Percentiles rank a stretch among this genome's conserved stretches.
These are phyloP conservation scores for Gillenia trifoliata DNA, from an alignment of 306 rosid species.

Conservation along the genomic window DNA sequence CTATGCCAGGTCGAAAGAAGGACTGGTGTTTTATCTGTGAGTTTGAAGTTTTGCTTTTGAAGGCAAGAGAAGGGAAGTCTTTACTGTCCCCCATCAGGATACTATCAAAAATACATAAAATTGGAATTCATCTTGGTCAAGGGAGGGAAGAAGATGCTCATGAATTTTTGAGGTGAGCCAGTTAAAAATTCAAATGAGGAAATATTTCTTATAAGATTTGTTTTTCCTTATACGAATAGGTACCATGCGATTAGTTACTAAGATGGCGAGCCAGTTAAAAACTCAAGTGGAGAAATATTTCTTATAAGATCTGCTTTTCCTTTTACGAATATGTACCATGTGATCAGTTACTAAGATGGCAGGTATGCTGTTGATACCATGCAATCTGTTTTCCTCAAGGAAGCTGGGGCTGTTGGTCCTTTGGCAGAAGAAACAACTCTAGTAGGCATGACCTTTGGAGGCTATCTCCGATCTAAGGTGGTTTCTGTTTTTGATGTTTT, in stretches of 20 bases:
- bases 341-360: constrained; percentile 38
- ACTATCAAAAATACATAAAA: constrained; percentile 69
- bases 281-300: constrained; percentile 11
- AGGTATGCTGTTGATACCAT: constrained; percentile 80
- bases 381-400: constrained; percentile 75
- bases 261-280: constrained; percentile 41
- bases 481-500: constrained; percentile 11
- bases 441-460: constrained; percentile 70
- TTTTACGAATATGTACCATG: not conserved
- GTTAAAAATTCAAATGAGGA: constrained; percentile 19
- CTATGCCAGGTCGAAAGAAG: constrained; percentile 58
- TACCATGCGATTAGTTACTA: too few relatives aligned
- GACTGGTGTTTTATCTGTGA: constrained; percentile 88
- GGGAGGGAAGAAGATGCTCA: constrained; percentile 86
- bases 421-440: constrained; percentile 72
- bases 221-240: too few relatives aligned
- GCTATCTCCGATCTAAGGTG: constrained; percentile 78
- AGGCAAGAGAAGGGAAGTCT: constrained; percentile 67
- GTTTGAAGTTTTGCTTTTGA: constrained; percentile 59
- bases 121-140: constrained; percentile 76
- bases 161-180: constrained; percentile 76
- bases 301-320: not conserved
- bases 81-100: constrained; percentile 74
- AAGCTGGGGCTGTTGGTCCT: constrained; percentile 50
- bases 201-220: not conserved